Conservation (phyloP, 257 asterid species). For the Solanum pinnatisectum region DNA sequence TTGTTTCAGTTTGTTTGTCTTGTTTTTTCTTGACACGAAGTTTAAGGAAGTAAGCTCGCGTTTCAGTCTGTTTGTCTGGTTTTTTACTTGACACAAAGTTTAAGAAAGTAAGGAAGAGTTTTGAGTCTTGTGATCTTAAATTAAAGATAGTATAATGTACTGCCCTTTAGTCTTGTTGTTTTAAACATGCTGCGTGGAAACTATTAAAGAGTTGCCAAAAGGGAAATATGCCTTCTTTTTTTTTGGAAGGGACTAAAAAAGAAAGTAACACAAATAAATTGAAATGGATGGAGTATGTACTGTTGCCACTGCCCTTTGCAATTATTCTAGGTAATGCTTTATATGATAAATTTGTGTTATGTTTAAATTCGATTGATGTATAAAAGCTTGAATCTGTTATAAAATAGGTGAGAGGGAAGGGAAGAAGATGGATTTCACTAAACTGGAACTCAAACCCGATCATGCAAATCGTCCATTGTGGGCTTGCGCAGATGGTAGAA, state of each 20-base stretch:
- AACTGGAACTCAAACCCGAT: slow-evolving; percentile 87
- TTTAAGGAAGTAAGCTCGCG: not conserved
- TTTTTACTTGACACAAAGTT: not conserved
- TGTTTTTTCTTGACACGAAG: not conserved
- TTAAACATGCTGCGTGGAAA: not conserved
- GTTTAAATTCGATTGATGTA: not conserved
- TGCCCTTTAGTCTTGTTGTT: not conserved
- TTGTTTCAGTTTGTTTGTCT: not conserved
- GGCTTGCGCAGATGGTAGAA: slow-evolving; percentile 97
- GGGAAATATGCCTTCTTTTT: not conserved
- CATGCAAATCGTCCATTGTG: slow-evolving; percentile 81
- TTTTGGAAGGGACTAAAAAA: not conserved
- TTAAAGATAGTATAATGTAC: not conserved
- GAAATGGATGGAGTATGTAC: not conserved
- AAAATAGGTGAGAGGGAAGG: slow-evolving; percentile 43
- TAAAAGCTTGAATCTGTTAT: not conserved
- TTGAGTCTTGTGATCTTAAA: not conserved
- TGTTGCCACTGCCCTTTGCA: not conserved
- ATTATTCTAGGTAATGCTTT: not conserved
- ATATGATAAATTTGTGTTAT: not conserved
- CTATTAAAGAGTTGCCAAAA: not conserved
- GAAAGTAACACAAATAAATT: not conserved
- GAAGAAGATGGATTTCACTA: slow-evolving; percentile 74
- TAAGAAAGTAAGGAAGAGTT: not conserved
- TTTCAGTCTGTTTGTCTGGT: not conserved